Evolutionary conservation across 495 filamentous ascomycete genomes (phyloP).

Genomic region (Diplogelasinospora grovesii): DNA sequence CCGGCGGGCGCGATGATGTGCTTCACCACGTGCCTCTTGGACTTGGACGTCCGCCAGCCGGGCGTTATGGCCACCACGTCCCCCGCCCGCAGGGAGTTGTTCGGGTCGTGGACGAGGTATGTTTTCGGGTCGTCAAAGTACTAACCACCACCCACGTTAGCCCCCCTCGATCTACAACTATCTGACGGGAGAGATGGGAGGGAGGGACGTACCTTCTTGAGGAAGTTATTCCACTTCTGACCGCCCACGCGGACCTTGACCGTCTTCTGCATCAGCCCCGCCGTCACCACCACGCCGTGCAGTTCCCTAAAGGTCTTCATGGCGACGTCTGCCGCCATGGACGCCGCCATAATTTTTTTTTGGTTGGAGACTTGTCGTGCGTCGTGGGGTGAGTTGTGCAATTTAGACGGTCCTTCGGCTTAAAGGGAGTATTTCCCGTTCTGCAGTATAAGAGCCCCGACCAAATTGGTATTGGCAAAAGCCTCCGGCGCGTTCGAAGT

Average conservation of each 20-base stretch:
- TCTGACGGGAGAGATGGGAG: conserved; percentile 1
- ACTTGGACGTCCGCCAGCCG: conserved; percentile 55
- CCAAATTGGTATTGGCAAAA: no score
- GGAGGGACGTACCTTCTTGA: conserved; percentile 44
- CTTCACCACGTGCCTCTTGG: conserved; percentile 71
- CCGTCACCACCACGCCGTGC: conserved; percentile 57
- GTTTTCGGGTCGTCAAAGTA: conserved; percentile 41
- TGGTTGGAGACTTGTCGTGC: neutral
- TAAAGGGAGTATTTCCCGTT: no score
- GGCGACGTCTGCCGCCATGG: conserved; percentile 18
- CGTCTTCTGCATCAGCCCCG: conserved; percentile 63
- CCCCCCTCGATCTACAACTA: neutral
- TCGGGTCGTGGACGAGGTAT: conserved; percentile 68
- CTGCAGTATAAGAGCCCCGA: no score
- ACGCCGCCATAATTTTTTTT: conserved; percentile 28
- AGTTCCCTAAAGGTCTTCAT: conserved; percentile 29
- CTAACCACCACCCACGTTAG: no score
- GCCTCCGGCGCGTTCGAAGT: neutral
- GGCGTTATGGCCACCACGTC: conserved; percentile 75
- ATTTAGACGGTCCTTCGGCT: no score
- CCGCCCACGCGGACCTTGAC: conserved; percentile 60
- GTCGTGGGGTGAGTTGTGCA: no score
- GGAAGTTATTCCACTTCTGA: conserved; percentile 53
- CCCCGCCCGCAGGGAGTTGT: conserved; percentile 63
- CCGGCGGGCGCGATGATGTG: conserved; percentile 67